Percentiles rank a stretch among this genome's conserved stretches.
phyloP scores from a whole-genome alignment of 179 eudicot genomes.

The Gypsophila paniculata region DNA sequence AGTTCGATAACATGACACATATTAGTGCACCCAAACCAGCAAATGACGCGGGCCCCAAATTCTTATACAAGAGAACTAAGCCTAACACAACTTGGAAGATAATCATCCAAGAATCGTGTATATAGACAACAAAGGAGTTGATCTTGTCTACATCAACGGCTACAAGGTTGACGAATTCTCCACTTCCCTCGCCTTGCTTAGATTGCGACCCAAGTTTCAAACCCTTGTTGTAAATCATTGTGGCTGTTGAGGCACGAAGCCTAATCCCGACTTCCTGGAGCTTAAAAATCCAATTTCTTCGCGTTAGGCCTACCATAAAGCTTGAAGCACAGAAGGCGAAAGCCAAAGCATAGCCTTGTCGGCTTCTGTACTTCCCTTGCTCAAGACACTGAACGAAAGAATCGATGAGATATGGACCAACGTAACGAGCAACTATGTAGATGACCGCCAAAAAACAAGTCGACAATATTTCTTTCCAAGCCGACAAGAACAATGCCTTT shows the following conservation, averaged over 20 bases:
- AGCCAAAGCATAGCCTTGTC: conserved; percentile 42
- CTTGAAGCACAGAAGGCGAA: conserved; percentile 38
- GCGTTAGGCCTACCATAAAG: conserved; percentile 36
- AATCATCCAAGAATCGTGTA: conserved; percentile 59
- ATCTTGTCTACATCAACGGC: conserved; percentile 61
- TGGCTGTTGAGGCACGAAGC: conserved; percentile 31
- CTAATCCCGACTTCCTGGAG: conserved; percentile 38
- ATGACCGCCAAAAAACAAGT: conserved; percentile 38
- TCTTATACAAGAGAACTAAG: conserved; percentile 40
- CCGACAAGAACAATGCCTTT: conserved; percentile 37
- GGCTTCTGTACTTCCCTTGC: conserved; percentile 12
- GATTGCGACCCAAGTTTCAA: conserved; percentile 40
- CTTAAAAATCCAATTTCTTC: conserved; percentile 35
- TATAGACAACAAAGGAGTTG: conserved; percentile 36
- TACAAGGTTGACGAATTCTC: conserved; percentile 61
- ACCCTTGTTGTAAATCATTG: conserved; percentile 35
- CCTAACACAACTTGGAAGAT: conserved; percentile 49
- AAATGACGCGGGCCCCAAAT: conserved; percentile 49
- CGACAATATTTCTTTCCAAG: conserved; percentile 42
- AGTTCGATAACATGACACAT: conserved; percentile 26
- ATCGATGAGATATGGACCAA: conserved; percentile 60
- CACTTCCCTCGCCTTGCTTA: conserved; percentile 21
- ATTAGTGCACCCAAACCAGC: conserved; percentile 39
- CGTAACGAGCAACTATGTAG: conserved; percentile 41
- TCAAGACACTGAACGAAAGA: conserved; percentile 55